Evolutionary conservation across 1,284 basidiomycete species (phyloP), one percentile per base, ranked within the genome.

Genomic region (Leccinum fuscescens): DNA sequence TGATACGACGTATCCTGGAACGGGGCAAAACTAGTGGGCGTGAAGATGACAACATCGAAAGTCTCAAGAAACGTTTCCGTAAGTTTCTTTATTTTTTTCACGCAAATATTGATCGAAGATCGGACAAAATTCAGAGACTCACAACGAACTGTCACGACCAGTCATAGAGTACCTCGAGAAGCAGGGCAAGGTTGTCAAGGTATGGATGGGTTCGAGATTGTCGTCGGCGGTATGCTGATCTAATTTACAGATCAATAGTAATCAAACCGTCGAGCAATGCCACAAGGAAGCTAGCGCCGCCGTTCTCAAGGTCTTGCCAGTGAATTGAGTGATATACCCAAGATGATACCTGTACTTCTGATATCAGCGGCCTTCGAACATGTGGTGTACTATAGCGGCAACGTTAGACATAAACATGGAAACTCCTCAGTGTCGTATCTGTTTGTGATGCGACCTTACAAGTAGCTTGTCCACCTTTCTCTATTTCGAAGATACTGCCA

Each of bases 1-100:
- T 99, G 90, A 81, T 92, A 44, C 78, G 84, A 67, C 89, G 97
- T 57, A 79, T 99, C 58, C 80, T 97, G 55, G 89, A 96, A 75
- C 86, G 97, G 27, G 90, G 89, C 39, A 91, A 98, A 82, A 99
- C 96, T 0, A 94, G 92, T 62, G 96, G 97, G 17, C 82, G 97
- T 31, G 93, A 94, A 69, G 97, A 99, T 70, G 97, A 99, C 75
- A 99, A 99, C 74, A 68, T 69, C 22, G 95, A 98, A 77, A 95
- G 89, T 72, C 98, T 99, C 79, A 91, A 86, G 78, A 99, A 99
- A 79, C 91, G 97, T 12, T 98, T 99, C 82, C 80, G 94, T 92
- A 72, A 54, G 90, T 81, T 81, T 46, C 6, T 35, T 35, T 8
- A 46, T 49, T 24, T 17, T 31, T 55, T 17, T 35, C 14, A n/a